A percentile compares a stretch with the other conserved stretches of the same genome.
Evolutionary conservation across 2,329 filamentous ascomycete genomes (phyloP).

Genomic region (Drechslerella stenobrocha): DNA sequence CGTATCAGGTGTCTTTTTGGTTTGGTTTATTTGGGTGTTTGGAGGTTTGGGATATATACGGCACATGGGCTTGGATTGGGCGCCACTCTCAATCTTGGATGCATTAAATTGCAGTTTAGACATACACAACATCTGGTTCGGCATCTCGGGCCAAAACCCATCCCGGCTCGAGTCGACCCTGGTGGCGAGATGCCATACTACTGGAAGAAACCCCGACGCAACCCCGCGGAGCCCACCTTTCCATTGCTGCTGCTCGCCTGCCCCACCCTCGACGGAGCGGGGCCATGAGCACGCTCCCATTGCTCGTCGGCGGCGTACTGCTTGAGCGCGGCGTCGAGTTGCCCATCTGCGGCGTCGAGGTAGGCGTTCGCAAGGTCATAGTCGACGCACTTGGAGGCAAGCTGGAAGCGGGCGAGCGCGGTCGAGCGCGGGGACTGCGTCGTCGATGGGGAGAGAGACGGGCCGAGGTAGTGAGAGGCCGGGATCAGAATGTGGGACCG

Average conservation of each 20-base stretch:
- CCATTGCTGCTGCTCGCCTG: conserved; percentile 7
- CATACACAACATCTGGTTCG: too few relatives aligned
- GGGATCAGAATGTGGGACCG: conserved; percentile 50
- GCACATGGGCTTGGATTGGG: conserved; percentile 6
- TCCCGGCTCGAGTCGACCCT: too few relatives aligned
- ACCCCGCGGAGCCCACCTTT: conserved; percentile 1
- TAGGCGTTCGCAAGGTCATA: conserved; percentile 49
- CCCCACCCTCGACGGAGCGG: background rate
- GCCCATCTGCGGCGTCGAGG: conserved; percentile 47
- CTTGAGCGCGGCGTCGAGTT: conserved; percentile 48
- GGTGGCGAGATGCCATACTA: too few relatives aligned
- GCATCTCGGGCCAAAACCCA: too few relatives aligned
- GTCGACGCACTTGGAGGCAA: conserved; percentile 51
- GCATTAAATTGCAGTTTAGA: too few relatives aligned
- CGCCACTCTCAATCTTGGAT: too few relatives aligned
- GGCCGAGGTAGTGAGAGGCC: conserved; percentile 35
- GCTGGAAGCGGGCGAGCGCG: conserved; percentile 49
- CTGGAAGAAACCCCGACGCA: conserved; percentile 34
- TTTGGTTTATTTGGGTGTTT: conserved; percentile 5
- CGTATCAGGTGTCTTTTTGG: background rate
- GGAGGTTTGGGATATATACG: background rate
- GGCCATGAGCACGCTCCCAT: conserved; percentile 48
- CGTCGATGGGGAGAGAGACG: conserved; percentile 37
- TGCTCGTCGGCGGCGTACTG: conserved; percentile 49
- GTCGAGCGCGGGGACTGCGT: conserved; percentile 43